Evolutionary conservation across 2,329 filamentous ascomycete genomes (phyloP).

Genomic region (Aspergillus puulaauensis): DNA sequence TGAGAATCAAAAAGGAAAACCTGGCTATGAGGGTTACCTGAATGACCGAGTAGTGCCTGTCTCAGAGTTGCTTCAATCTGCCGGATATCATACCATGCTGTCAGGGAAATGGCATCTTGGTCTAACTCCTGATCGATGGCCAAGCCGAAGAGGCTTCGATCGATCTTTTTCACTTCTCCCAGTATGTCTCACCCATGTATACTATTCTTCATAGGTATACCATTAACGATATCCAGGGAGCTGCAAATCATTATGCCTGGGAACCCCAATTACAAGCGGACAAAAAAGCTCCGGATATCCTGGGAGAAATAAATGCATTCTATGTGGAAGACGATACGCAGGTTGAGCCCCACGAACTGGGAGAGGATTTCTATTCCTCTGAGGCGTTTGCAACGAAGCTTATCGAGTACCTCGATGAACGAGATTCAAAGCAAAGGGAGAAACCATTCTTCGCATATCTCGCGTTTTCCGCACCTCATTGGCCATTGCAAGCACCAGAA

Average conservation of each 20-base stretch:
- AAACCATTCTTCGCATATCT: slow-evolving; percentile 60
- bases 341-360: slow-evolving; percentile 27
- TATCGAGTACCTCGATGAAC: slow-evolving; percentile 51
- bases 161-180: slow-evolving; percentile 60
- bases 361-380: slow-evolving; percentile 55
- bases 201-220: too few species aligned
- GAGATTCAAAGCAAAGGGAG: slow-evolving; percentile 37
- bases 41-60: slow-evolving; percentile 60
- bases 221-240: too few species aligned
- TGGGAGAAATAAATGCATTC: too few species aligned
- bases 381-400: slow-evolving; percentile 55
- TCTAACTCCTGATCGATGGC: slow-evolving; percentile 56
- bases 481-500: slow-evolving; percentile 60
- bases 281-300: too few species aligned
- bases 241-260: slow-evolving; percentile 57
- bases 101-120: slow-evolving; percentile 65
- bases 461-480: slow-evolving; percentile 63
- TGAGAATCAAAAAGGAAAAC: slow-evolving; percentile 40
- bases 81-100: slow-evolving; percentile 61
- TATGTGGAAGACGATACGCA: too few species aligned
- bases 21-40: slow-evolving; percentile 64
- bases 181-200: slow-evolving; percentile 40
- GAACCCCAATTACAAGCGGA: slow-evolving; percentile 40
- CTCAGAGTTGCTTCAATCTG: slow-evolving; percentile 58
- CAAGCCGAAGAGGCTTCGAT: slow-evolving; percentile 59